Evolutionary conservation across 352 stramenopile species (phyloP).

Genomic region (Phytophthora tentaculata): DNA sequence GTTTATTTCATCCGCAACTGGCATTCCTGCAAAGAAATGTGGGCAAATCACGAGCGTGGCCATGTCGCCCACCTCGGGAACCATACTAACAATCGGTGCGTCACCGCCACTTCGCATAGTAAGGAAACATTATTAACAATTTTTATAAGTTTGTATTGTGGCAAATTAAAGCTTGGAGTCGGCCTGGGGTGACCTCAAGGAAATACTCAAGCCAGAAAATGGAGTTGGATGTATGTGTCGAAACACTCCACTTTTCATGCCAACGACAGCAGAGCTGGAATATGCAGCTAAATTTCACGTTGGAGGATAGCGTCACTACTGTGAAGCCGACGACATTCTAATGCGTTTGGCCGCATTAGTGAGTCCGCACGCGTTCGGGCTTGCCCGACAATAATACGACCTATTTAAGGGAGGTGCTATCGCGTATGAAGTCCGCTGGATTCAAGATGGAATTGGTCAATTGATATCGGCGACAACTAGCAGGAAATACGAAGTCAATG

Average conservation of each 20-base stretch:
- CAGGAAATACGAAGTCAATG: conserved; percentile 3
- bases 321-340: conserved; percentile 5
- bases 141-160: no score
- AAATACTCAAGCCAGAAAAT: conserved; percentile 13
- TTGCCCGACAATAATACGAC: conserved; percentile 8
- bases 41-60: neutral
- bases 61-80: neutral
- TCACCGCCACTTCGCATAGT: neutral
- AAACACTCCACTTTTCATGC: conserved; percentile 10
- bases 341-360: conserved; percentile 4
- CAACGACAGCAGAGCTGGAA: conserved; percentile 6
- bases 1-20: neutral
- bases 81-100: no score
- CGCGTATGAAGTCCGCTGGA: conserved; percentile 1
- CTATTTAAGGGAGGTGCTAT: neutral
- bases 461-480: neutral
- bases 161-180: conserved; percentile 2
- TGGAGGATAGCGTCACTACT: conserved; percentile 3
- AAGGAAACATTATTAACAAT: neutral
- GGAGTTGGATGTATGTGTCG: conserved; percentile 11
- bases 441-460: conserved; percentile 2
- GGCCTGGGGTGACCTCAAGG: conserved; percentile 9
- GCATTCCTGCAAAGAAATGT: neutral
- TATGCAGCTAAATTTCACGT: conserved; percentile 7
- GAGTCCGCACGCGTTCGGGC: neutral